Evolutionary conservation across 768 basidiomycete species (phyloP), one percentile per base, ranked within the genome.

Genomic region (Serendipita sp.): DNA sequence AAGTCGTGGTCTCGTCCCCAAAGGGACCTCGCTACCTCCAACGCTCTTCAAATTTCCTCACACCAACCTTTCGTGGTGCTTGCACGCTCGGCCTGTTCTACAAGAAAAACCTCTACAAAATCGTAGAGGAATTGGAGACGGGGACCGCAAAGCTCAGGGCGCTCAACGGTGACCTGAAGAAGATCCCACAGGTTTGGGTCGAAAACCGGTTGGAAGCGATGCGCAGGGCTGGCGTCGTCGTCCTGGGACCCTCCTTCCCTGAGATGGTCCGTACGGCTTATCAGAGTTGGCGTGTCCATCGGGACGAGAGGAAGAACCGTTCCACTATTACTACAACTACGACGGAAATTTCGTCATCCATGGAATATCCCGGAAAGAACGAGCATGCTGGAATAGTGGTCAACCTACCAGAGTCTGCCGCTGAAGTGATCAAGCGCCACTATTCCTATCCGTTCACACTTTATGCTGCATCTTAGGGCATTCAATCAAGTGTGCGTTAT

Each of bases 21-120:
- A 60, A 16, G 24, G 56, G 56, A 4, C 34, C 18, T n/a, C 24
- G 35, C 24, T 60, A 60, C n/a, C 16, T 37, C 56, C 56, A 60
- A 37, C 56, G 35, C 4, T 35, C 10, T 28, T 24, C 56, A 4
- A 30, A 60, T 24, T 60, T 60, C 28, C 28, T 60, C 56, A 60
- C 28, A 10, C 56, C 18, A 10, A 30, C 28, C 35, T 60, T 60
- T 60, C 56, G 56, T 28, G 56, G 56, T 37, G 56, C 56, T 5
- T 60, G 56, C 32, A 60, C 56, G 16, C 56, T 60, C 34, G 56
- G 56, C 4, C 34, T 60, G 16, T 30, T 60, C 56, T 60, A 60
- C 56, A 60, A 60, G 56, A 60, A 60, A 28, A 60, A 30, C 24
- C 35, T 60, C 24, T 60, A 60, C 56, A 60, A 60, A 28, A 60